Evolutionary conservation across 129 eudicot species (phyloP).

Genomic region (Pulicaria dysenterica): DNA sequence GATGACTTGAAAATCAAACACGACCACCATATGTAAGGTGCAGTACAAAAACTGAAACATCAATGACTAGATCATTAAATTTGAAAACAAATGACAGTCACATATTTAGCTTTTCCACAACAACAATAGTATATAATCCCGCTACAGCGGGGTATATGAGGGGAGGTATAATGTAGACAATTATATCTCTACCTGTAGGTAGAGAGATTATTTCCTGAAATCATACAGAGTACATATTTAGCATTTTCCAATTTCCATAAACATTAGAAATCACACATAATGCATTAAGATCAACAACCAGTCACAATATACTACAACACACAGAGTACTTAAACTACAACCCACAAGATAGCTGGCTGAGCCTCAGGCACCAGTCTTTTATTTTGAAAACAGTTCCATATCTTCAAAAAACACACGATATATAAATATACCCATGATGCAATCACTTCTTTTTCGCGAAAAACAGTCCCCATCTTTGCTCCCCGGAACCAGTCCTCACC

Average conservation of each 20-base stretch:
- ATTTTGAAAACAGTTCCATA: constrained; percentile 6
- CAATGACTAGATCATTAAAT: neutral
- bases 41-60: neutral
- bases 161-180: too few species aligned
- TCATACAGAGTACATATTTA: too few species aligned
- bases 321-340: constrained; percentile 29
- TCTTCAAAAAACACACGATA: constrained; percentile 16
- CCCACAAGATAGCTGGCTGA: constrained; percentile 5
- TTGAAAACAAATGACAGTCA: neutral
- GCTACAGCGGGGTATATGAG: too few species aligned
- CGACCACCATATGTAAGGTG: neutral
- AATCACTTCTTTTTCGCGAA: constrained; percentile 66
- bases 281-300: constrained; percentile 23
- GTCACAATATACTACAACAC: constrained; percentile 24
- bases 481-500: constrained; percentile 70
- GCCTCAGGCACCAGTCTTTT: constrained; percentile 27
- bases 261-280: constrained; percentile 18
- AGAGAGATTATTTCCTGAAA: too few species aligned
- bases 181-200: too few species aligned
- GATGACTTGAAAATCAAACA: too few species aligned
- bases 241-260: neutral
- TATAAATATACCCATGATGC: neutral
- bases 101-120: constrained; percentile 1
- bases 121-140: too few species aligned
- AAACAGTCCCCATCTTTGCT: constrained; percentile 95